These are phyloP conservation scores for Pezicula radicicola DNA, from an alignment of 2,329 filamentous ascomycete genomes.

Conservation along the genomic window DNA sequence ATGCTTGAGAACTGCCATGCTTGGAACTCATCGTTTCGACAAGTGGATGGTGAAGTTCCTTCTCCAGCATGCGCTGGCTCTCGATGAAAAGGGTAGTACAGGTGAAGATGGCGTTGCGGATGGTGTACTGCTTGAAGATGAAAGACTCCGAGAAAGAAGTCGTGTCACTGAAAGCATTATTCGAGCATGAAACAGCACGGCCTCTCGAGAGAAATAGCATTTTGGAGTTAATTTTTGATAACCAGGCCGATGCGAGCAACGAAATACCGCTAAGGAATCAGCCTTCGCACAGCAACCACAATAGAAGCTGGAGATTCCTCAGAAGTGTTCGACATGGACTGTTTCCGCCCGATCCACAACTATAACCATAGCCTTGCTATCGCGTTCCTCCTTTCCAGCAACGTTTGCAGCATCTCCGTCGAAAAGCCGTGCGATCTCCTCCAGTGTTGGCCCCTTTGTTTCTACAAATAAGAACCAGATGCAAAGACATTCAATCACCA, in stretches of 20 bases:
- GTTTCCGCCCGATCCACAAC: not conserved
- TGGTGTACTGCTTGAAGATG: not conserved
- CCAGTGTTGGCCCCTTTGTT: conserved; percentile 25
- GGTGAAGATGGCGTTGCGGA: not conserved
- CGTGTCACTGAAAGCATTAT: conserved; percentile 4
- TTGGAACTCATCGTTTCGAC: conserved; percentile 29
- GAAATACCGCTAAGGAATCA: too few species aligned
- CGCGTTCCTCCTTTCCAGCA: not conserved
- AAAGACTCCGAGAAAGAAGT: conserved; percentile 1
- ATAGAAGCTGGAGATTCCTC: too few species aligned
- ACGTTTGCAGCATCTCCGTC: conserved; percentile 20
- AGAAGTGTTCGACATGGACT: not conserved
- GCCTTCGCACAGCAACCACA: too few species aligned
- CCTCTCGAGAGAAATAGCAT: too few species aligned
- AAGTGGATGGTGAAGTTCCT: conserved; percentile 31
- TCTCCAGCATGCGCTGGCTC: conserved; percentile 29
- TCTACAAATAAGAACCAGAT: conserved; percentile 31
- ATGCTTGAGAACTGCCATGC: conserved; percentile 25
- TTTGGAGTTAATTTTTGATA: too few species aligned
- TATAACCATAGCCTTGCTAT: not conserved
- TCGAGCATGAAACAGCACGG: not conserved
- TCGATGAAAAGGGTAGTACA: conserved; percentile 15
- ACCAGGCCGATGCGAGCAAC: too few species aligned
- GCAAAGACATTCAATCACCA: conserved; percentile 25
- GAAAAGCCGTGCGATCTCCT: conserved; percentile 25